These are phyloP conservation scores for Endocalyx cinctus DNA, from an alignment of 2,329 filamentous ascomycete species.

Conservation along the genomic window DNA sequence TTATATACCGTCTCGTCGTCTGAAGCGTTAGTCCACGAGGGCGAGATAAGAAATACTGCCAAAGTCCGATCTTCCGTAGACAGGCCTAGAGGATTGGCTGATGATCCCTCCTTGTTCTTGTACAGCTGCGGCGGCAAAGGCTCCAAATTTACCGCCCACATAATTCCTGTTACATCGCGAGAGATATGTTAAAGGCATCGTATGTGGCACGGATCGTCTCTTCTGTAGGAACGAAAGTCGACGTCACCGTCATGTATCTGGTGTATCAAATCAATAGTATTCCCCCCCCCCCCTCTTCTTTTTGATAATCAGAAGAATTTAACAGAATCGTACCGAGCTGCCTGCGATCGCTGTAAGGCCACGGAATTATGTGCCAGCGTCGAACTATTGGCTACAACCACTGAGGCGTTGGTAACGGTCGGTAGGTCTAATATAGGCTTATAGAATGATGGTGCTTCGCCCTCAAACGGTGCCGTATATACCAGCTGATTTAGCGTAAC, in stretches of 20 bases:
- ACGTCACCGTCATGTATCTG: conserved; percentile 9
- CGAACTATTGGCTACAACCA: conserved; percentile 7
- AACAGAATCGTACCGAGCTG: conserved; percentile 8
- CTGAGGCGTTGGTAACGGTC: conserved; percentile 1
- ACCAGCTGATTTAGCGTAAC: conserved; percentile 8
- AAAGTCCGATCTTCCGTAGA: too few relatives aligned
- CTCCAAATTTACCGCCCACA: conserved; percentile 11
- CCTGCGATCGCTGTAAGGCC: conserved; percentile 7
- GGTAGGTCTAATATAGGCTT: conserved; percentile 9
- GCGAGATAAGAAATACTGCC: too few relatives aligned
- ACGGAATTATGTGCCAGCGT: conserved; percentile 6
- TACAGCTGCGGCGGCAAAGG: conserved; percentile 15
- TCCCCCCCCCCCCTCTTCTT: too few relatives aligned
- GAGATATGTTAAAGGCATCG: conserved; percentile 6
- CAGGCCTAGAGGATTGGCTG: too few relatives aligned
- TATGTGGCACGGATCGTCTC: conserved; percentile 9
- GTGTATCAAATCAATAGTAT: not conserved
- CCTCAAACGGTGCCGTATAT: conserved; percentile 6
- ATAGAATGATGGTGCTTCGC: conserved; percentile 4
- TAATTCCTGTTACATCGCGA: conserved; percentile 7
- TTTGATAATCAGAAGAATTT: too few relatives aligned
- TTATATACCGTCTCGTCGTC: too few relatives aligned
- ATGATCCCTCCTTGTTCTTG: too few relatives aligned
- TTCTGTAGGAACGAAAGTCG: conserved; percentile 10
- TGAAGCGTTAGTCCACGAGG: too few relatives aligned